Conservation (phyloP, 116 monocot species). For the Thalassia testudinum region DNA sequence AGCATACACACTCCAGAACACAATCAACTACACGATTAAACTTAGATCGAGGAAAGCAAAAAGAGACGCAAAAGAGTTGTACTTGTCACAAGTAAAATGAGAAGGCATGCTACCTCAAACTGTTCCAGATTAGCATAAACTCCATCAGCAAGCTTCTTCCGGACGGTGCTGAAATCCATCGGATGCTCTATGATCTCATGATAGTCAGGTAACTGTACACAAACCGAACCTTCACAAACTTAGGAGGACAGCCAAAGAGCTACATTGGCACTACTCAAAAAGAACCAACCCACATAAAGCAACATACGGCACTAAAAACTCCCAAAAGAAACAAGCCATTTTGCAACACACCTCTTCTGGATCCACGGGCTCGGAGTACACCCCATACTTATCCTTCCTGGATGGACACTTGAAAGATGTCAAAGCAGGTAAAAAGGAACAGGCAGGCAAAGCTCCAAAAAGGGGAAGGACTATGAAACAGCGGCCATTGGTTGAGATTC, state of each 20-base stretch:
- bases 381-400: constrained; percentile 63
- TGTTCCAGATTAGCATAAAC: constrained; percentile 30
- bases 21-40: too few species aligned
- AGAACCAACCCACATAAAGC: too few species aligned
- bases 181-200: constrained; percentile 50
- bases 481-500: not conserved
- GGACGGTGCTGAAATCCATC: constrained; percentile 50
- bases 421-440: not conserved
- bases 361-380: constrained; percentile 62
- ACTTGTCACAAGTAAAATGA: too few species aligned
- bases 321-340: too few species aligned
- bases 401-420: not conserved
- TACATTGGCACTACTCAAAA: too few species aligned
- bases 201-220: constrained; percentile 53
- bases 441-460: not conserved
- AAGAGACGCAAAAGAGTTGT: too few species aligned
- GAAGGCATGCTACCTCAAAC: constrained; percentile 76
- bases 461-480: not conserved
- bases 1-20: too few species aligned
- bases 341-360: constrained; percentile 24
- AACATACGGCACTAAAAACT: too few species aligned
- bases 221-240: not conserved
- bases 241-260: too few species aligned
- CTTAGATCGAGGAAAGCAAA: too few species aligned
- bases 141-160: constrained; percentile 33